Evolutionary conservation across 805 yeast genomes (phyloP).

Genomic region (Torulaspora quercuum): DNA sequence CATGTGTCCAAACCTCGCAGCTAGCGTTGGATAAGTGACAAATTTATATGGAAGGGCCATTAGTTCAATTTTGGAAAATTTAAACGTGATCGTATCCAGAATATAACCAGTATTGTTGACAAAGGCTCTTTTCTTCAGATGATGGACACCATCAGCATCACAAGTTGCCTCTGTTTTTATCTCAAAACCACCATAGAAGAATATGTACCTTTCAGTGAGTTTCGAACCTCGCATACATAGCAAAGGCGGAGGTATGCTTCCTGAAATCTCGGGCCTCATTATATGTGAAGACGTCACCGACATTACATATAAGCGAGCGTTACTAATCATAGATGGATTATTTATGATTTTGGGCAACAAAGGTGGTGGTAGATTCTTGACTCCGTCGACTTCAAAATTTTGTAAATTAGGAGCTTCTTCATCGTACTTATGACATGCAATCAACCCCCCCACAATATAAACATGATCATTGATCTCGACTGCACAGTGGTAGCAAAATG

Average conservation of each 20-base stretch:
- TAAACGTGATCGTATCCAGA: conserved; percentile 50
- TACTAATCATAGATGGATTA: conserved; percentile 43
- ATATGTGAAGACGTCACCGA: conserved; percentile 42
- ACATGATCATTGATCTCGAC: conserved; percentile 40
- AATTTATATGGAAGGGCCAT: conserved; percentile 35
- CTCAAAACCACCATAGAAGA: conserved; percentile 70
- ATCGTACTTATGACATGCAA: conserved; percentile 28
- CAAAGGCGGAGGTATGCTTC: conserved; percentile 52
- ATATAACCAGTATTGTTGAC: conserved; percentile 56
- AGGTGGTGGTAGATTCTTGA: conserved; percentile 46
- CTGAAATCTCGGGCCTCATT: conserved; percentile 34
- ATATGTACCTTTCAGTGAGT: conserved; percentile 54
- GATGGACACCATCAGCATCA: conserved; percentile 36
- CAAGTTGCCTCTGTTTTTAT: conserved; percentile 34
- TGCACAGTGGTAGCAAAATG: conserved; percentile 44
- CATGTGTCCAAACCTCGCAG: conserved; percentile 42
- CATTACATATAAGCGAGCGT: conserved; percentile 37
- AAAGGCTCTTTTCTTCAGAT: conserved; percentile 41
- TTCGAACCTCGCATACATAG: conserved; percentile 47
- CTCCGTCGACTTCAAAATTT: conserved; percentile 40
- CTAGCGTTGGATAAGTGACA: conserved; percentile 33
- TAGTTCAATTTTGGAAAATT: conserved; percentile 47
- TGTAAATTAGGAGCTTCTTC: conserved; percentile 36
- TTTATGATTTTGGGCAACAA: conserved; percentile 41
- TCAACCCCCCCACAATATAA: conserved; percentile 47